Base-by-base conservation (phyloP, 306 rosid genomes). In the Cucumis melo region DNA sequence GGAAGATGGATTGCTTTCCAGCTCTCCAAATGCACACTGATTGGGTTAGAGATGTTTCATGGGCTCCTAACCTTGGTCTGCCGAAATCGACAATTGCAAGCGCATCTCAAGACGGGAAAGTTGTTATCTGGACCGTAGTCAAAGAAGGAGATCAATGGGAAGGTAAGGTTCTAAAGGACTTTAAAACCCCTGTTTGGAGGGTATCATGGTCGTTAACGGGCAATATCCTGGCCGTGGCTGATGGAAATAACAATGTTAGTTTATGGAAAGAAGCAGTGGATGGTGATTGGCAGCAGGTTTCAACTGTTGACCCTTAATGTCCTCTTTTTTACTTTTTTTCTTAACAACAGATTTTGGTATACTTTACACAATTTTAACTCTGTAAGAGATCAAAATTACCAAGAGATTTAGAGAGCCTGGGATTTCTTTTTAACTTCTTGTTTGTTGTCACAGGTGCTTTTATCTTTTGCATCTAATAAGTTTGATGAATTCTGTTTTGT, bases 1-100 rank as follows among this genome's bases (percentile, higher is more conserved):
- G 97, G 95, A 91, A 87, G 89, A 82, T 88, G 95, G 97, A 91
- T 50, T 91, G 95, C 87, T 92, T 87, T 79, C 96, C 97, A 24
- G 91, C 97, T 70, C 96, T 89, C 82, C 85, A 88, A 36, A 89
- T 86, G 97, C 97, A 92, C 68, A 79, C 79, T 8, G 97, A 92
- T 81, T 89, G 96, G 93, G 97, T 90, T 75, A 86, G 96, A 63
- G 96, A 90, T 77, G 96, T 92, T 71, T 92, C 97, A 15, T 92
- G 97, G 97, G 97, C 97, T 3, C 93, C 97, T 24, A 92, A 88
- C 83, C 85, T 92, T 78, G 97, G 97, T 20, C 91, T 90, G 39
- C 97, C 97, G 0, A 92, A 92, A 78, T 92, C 97, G 0, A 89
- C 96, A 0, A 87, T 92, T 63, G 93, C 96, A 15, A 89, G 97